Evolutionary conservation across 148 eudicot genomes (phyloP).

Genomic region (Dianthus caryophyllus): DNA sequence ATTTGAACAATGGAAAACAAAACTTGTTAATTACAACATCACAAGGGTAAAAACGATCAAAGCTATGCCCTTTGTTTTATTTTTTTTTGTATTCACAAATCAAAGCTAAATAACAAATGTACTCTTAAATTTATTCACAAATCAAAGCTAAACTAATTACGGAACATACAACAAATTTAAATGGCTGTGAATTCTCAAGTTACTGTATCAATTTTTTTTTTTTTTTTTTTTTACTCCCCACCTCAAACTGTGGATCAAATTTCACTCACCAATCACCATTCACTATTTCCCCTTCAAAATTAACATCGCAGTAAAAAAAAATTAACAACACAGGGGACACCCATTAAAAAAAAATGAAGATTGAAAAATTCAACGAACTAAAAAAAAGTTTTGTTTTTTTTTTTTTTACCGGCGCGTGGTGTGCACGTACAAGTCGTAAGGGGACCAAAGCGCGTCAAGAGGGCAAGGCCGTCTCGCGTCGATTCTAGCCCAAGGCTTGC

Average conservation of each 20-base stretch:
- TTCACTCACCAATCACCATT: not conserved
- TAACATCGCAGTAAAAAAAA: not conserved
- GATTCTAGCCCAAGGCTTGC: conserved; percentile 75
- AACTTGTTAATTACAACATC: no score
- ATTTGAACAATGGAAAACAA: no score
- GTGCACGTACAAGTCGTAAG: conserved; percentile 55
- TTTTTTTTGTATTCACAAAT: not conserved
- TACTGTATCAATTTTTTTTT: no score
- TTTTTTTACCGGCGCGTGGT: conserved; percentile 25
- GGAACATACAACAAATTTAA: not conserved
- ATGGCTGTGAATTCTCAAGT: not conserved
- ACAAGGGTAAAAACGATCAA: not conserved
- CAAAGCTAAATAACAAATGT: not conserved
- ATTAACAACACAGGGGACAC: conserved; percentile 29
- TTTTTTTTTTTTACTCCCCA: no score
- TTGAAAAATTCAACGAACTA: conserved; percentile 26
- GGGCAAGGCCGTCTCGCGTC: conserved; percentile 57
- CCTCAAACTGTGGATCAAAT: no score
- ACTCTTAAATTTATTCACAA: not conserved
- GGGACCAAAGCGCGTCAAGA: conserved; percentile 67
- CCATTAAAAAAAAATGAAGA: not conserved
- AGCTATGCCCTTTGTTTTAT: not conserved
- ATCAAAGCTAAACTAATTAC: conserved; percentile 3
- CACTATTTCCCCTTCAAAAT: conserved; percentile 18
- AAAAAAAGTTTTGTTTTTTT: conserved; percentile 4